Base-by-base conservation (phyloP, 768 basidiomycete species). In the Sarcodon sp. region DNA sequence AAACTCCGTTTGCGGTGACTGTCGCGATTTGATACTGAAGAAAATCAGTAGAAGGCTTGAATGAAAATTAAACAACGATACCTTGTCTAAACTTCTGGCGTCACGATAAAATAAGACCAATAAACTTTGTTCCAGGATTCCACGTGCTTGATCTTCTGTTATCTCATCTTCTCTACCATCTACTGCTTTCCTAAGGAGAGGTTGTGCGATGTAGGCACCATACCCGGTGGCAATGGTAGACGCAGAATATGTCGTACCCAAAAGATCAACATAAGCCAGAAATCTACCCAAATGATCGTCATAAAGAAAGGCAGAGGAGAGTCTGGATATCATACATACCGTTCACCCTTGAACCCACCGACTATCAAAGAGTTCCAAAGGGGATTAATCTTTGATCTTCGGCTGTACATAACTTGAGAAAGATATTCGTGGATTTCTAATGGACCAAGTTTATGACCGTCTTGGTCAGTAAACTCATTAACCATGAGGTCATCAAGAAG, bases 71-170 rank as follows among this genome's bases (percentile, higher is more conserved):
- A 9, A 35, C 32, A 4, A 39, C 59, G 72, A 33, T 53, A 89
- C 93, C 79, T 97, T 96, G 75, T 98, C 87, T 63, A 93, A 69
- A 69, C 87, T 90, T 55, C 94, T 75, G 6, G 94, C 94, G 57
- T 99, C 96, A 39, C 96, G 80, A 67, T 99, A 99, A 67, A 83
- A 98, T 44, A 99, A 74, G 12, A 98, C 92, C 54, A 81, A 80
- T 83, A 99, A 88, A 61, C 85, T 80, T 45, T 86, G 78, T 57
- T 86, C 78, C 47, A 99, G 60, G 50, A 98, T 83, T 57, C 73
- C 68, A 21, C 73, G 69, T 12, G 90, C 96, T 49, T 91, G 78
- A 35, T 80, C 82, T 58, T 87, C 84, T 2, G 83, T 83, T 48
- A 98, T 65, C 1, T 64, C 67, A 44, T 85, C 74, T 55, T 88